These are phyloP conservation scores for Linnemannia elongata DNA, from an alignment of 192 early-diverging fungal genomes.

Conservation along the genomic window DNA sequence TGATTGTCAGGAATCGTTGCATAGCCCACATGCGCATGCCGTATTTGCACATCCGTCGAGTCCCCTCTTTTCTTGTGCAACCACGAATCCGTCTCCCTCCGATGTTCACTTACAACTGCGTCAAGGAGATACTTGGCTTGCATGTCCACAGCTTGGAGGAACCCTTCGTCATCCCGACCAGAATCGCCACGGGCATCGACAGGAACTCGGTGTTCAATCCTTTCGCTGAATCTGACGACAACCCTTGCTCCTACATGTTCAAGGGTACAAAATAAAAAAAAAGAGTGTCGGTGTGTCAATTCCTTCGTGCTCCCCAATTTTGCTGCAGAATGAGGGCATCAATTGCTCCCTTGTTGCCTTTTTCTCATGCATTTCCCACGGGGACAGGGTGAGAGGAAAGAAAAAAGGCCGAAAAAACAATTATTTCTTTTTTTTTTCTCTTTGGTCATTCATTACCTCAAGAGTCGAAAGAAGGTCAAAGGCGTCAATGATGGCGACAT, in stretches of 20 bases:
- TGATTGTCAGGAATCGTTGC: constrained; percentile 3
- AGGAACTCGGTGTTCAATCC: constrained; percentile 34
- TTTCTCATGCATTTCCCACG: not conserved
- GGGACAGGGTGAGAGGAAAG: not conserved
- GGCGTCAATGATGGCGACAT: constrained; percentile 65
- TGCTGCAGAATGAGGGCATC: not conserved
- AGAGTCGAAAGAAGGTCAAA: constrained; percentile 63
- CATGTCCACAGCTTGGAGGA: constrained; percentile 56
- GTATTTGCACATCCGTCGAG: not conserved
- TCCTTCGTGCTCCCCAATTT: not conserved
- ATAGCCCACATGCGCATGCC: not conserved
- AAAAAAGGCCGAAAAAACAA: not conserved
- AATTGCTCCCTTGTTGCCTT: not conserved
- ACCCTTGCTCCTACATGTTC: constrained; percentile 37
- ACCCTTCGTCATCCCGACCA: constrained; percentile 52
- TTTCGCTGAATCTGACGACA: constrained; percentile 19
- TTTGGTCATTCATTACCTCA: constrained; percentile 18
- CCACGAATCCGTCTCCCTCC: not conserved
- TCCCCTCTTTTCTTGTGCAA: not conserved
- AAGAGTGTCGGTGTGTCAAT: not conserved
- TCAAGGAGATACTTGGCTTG: constrained; percentile 36
- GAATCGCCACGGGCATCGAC: constrained; percentile 48
- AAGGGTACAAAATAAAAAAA: constrained; percentile 3
- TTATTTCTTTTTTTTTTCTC: constrained; percentile 19
- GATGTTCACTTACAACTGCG: constrained; percentile 33